These are phyloP conservation scores for Thalia dealbata DNA, from an alignment of 176 grass and related monocot species.

Conservation along the genomic window DNA sequence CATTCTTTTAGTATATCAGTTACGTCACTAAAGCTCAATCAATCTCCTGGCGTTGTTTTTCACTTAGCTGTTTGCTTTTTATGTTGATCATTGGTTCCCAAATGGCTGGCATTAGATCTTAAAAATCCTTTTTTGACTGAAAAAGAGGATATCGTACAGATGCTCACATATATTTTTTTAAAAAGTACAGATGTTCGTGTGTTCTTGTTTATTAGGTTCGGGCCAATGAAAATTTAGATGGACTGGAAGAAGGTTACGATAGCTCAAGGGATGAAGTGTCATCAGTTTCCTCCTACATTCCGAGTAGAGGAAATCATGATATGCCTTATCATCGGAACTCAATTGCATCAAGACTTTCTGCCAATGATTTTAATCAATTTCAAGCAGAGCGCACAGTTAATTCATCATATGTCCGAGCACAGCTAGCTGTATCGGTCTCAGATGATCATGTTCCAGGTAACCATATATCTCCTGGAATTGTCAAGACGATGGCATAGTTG, in stretches of 20 bases:
- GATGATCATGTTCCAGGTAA: conserved; percentile 75
- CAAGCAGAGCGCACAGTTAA: conserved; percentile 43
- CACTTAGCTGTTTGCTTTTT: neutral
- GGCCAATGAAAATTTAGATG: conserved; percentile 72
- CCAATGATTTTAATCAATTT: conserved; percentile 40
- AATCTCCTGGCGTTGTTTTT: neutral
- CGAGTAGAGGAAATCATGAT: conserved; percentile 56
- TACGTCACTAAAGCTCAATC: neutral
- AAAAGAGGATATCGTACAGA: conserved; percentile 3
- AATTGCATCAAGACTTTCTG: conserved; percentile 57
- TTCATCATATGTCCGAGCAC: conserved; percentile 47
- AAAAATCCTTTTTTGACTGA: neutral
- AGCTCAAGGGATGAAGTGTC: conserved; percentile 96
- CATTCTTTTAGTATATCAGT: neutral
- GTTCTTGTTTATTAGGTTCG: conserved; percentile 38
- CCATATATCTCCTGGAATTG: neutral
- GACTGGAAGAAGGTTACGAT: conserved; percentile 78
- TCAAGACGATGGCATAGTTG: neutral
- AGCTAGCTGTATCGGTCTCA: conserved; percentile 65
- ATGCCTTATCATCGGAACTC: conserved; percentile 54
- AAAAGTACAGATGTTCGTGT: neutral
- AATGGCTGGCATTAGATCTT: neutral
- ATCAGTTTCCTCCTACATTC: conserved; percentile 89
- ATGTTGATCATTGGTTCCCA: neutral
- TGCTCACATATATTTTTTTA: too few relatives aligned